Conservation (phyloP, 176 grass and related monocot genomes). For the Hordeum marinum region DNA sequence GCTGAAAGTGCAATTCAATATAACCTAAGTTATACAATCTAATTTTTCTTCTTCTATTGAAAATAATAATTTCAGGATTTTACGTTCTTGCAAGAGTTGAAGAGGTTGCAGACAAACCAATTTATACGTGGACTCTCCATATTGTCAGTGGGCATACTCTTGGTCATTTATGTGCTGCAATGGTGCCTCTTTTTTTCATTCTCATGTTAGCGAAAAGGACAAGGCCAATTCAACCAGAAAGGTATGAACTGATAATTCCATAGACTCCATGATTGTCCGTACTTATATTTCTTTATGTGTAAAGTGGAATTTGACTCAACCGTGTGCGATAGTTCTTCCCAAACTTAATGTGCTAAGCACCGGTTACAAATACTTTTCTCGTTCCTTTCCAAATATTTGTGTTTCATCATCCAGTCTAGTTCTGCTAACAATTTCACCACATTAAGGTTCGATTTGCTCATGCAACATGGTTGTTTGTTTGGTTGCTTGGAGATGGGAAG, state of each 20-base stretch:
- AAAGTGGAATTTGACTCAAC: too few species aligned
- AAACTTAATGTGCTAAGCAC: neutral
- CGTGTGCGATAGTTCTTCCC: neutral
- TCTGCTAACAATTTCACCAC: too few species aligned
- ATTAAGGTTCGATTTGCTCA: too few species aligned
- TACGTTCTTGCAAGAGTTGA: slow-evolving; percentile 86
- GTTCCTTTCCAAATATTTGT: too few species aligned
- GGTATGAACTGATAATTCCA: slow-evolving; percentile 28
- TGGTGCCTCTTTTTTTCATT: slow-evolving; percentile 70
- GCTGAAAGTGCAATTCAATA: neutral
- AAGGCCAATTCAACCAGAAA: slow-evolving; percentile 46
- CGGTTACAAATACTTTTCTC: neutral
- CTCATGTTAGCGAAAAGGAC: slow-evolving; percentile 88
- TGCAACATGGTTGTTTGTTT: too few species aligned
- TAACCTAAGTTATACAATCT: neutral
- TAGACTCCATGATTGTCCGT: neutral
- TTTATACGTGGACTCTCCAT: slow-evolving; percentile 60
- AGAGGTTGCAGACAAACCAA: slow-evolving; percentile 68
- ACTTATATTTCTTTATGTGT: neutral
- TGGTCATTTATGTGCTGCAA: slow-evolving; percentile 78
- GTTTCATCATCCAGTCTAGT: too few species aligned
- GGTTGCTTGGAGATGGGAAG: too few species aligned
- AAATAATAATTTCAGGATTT: slow-evolving; percentile 52
- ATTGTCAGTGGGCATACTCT: slow-evolving; percentile 85
- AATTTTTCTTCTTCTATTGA: neutral